phyloP scores from a whole-genome alignment of 257 asterid species.

The Primulina huaijiensis region DNA sequence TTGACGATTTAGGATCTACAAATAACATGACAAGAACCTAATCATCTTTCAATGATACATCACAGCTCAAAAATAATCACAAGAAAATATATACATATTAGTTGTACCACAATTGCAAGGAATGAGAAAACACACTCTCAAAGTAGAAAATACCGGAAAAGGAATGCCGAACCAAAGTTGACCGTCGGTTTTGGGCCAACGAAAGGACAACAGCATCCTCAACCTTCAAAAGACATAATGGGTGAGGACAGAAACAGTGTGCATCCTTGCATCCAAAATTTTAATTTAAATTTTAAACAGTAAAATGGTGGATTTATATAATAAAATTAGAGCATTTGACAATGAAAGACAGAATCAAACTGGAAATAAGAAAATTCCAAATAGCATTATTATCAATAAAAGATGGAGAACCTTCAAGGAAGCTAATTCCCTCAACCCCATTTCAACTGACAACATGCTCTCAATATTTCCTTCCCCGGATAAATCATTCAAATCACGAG shows the following conservation, averaged over 20 bases:
- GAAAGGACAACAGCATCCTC: constrained; percentile 92
- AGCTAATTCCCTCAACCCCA: constrained; percentile 95
- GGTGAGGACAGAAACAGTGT: constrained; percentile 23
- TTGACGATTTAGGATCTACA: constrained; percentile 79
- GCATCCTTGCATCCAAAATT: constrained; percentile 11
- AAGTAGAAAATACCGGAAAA: constrained; percentile 50
- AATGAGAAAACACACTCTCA: constrained; percentile 9
- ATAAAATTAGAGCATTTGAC: constrained; percentile 14
- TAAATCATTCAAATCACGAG: constrained; percentile 77
- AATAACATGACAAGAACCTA: constrained; percentile 27
- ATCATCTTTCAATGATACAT: background rate
- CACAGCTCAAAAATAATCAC: background rate
- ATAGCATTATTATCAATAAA: background rate
- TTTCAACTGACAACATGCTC: constrained; percentile 98
- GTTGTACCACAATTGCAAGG: background rate
- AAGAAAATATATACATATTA: background rate
- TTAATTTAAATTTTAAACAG: background rate
- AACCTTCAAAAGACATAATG: constrained; percentile 52
- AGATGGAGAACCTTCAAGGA: constrained; percentile 71
- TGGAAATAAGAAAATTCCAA: constrained; percentile 15
- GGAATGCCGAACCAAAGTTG: constrained; percentile 76
- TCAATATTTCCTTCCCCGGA: constrained; percentile 99
- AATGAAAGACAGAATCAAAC: constrained; percentile 19
- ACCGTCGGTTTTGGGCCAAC: constrained; percentile 72
- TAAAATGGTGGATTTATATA: constrained; percentile 7